Base-by-base conservation (phyloP, 2,329 filamentous ascomycete genomes). In the Exophiala phaeomuriformis region DNA sequence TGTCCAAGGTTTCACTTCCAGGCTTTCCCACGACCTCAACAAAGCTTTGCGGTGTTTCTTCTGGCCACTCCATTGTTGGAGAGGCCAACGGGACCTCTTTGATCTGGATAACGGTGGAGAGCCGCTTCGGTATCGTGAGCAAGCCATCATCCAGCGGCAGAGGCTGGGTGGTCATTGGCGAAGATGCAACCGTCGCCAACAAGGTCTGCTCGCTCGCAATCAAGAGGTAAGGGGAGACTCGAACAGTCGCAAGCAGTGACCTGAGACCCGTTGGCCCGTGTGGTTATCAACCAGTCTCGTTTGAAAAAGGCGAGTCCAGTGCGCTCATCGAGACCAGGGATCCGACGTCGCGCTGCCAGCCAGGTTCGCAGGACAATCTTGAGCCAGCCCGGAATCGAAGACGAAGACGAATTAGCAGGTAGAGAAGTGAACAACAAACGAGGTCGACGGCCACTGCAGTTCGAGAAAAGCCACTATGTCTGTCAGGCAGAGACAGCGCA, bases 81-180 rank as follows among this genome's bases (percentile, higher is more conserved):
- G 54, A 48, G 36, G 35, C 39, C 28, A 55, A 33, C n/a, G 51
- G 33, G 4, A 55, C 30, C 47, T 59, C 54, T 28, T 53, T 35
- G 12, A 59, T 32, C 39, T 57, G 53, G 33, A 58, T 31, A 19
- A 55, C 54, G 27, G 54, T 46, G 28, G 54, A 46, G 9, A 44
- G 45, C 35, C 33, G n/a, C 49, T 59, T 57, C 6, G 54, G 46
- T 46, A 51, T 40, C 35, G 53, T 32, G 35, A 31, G 48, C 39
- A 49, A 42, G 48, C 39, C 54, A 50, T 57, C 42, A 19, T 59
- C 57, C 54, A 57, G 51, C 49, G 46, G 49, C 29, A 53, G 29
- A 31, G 46, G 49, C 53, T 55, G 41, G 41, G 57, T 37, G 57
- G 51, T 57, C 57, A 59, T 59, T 57, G 49, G 54, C 53, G 49